Percentiles rank a stretch among this genome's conserved stretches.
Conservation (phyloP, 2,329 filamentous ascomycete genomes). For the Xylariomycetidae sp. region DNA sequence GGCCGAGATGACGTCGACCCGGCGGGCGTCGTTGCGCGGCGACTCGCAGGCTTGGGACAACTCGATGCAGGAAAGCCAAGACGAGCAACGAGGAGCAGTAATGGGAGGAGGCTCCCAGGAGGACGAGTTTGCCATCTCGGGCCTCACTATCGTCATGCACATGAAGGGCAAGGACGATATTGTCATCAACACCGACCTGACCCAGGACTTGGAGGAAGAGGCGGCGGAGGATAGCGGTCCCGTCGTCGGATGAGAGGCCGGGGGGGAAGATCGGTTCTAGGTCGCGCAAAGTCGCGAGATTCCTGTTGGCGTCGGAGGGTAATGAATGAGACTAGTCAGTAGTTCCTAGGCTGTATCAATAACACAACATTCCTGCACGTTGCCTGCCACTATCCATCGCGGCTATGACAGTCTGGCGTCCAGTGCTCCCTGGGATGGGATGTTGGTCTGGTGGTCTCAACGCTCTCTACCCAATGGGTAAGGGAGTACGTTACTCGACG, state of each 20-base stretch:
- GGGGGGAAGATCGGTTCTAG: too few species aligned
- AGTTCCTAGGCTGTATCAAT: not conserved
- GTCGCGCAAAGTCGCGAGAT: too few species aligned
- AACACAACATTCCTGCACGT: not conserved
- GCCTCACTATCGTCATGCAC: conserved; percentile 46
- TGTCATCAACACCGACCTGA: conserved; percentile 45
- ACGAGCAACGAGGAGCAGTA: conserved; percentile 5
- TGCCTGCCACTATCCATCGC: not conserved
- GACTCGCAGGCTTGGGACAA: not conserved
- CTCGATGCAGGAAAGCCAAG: too few species aligned
- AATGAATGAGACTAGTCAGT: not conserved
- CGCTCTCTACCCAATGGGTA: too few species aligned
- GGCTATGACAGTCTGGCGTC: not conserved
- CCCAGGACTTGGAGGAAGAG: conserved; percentile 8
- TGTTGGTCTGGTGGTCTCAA: too few species aligned
- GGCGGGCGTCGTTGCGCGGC: conserved; percentile 1
- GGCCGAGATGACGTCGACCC: conserved; percentile 27
- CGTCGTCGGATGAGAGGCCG: too few species aligned
- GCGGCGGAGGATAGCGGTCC: too few species aligned
- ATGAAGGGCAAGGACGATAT: conserved; percentile 43
- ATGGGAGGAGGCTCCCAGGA: not conserved
- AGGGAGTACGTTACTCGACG: too few species aligned
- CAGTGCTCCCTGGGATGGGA: too few species aligned
- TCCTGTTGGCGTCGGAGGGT: not conserved
- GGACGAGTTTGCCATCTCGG: conserved; percentile 38